Evolutionary conservation across 306 rosid genomes (phyloP).

Genomic region (Lupinus albus): DNA sequence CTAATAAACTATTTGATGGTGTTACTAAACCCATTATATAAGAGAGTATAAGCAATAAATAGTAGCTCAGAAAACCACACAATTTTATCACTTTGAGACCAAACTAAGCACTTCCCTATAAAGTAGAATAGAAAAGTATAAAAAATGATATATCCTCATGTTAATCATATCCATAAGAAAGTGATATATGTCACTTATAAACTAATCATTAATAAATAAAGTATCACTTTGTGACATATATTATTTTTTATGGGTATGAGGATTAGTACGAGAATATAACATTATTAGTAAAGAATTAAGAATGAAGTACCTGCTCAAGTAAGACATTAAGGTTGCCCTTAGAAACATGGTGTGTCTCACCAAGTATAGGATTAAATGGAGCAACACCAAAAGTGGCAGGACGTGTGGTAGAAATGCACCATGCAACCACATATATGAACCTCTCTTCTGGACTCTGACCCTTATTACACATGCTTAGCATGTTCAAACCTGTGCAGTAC

Average conservation of each 20-base stretch:
- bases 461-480: slow-evolving; percentile 65
- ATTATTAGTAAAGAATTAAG: neutral
- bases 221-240: no score
- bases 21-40: no score
- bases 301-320: slow-evolving; percentile 78
- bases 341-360: slow-evolving; percentile 93
- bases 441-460: slow-evolving; percentile 61
- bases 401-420: slow-evolving; percentile 79
- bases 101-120: neutral
- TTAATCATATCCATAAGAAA: no score
- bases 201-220: no score
- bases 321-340: slow-evolving; percentile 67
- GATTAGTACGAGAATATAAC: no score
- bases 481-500: slow-evolving; percentile 57
- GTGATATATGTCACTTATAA: no score
- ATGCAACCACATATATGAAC: slow-evolving; percentile 66
- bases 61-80: neutral
- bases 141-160: no score
- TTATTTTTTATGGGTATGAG: no score
- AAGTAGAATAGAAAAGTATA: neutral
- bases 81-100: neutral
- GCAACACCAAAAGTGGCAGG: slow-evolving; percentile 71
- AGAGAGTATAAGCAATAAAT: neutral
- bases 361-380: slow-evolving; percentile 91
- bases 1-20: no score